Evolutionary conservation across 495 filamentous ascomycete species (phyloP).

Genomic region (Podospora sp.): DNA sequence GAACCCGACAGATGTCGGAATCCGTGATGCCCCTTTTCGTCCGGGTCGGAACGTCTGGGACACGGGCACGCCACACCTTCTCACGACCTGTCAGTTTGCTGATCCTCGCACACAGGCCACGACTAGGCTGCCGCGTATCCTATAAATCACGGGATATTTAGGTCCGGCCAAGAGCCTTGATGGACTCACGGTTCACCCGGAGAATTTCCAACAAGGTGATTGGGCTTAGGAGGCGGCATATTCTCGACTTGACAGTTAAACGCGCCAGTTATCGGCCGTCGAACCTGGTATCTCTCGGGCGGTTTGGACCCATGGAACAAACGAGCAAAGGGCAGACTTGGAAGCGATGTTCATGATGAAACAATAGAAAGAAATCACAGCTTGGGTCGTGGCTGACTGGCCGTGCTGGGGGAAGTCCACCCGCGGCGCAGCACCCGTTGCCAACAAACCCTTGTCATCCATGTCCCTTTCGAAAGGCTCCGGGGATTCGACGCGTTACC

Average conservation of each 20-base stretch:
- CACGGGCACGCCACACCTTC: background rate
- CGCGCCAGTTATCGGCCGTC: background rate
- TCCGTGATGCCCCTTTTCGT: background rate
- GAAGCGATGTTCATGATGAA: conserved; percentile 3
- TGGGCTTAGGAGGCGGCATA: conserved; percentile 12
- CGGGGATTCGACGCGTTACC: conserved; percentile 13
- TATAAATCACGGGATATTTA: conserved; percentile 10
- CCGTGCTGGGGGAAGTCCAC: background rate
- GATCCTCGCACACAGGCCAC: background rate
- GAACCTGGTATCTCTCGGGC: background rate
- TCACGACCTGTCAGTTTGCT: background rate
- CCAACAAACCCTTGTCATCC: conserved; percentile 8
- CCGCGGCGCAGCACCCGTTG: background rate
- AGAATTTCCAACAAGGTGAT: background rate
- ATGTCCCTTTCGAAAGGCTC: conserved; percentile 15
- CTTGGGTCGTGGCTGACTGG: background rate
- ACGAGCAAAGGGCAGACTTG: background rate
- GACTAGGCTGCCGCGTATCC: conserved; percentile 1
- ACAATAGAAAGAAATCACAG: conserved; percentile 5
- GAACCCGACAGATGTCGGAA: background rate
- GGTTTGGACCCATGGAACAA: background rate
- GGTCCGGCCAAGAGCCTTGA: background rate
- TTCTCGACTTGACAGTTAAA: background rate
- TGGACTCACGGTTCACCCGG: background rate
- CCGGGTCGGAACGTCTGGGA: background rate